Conservation (phyloP, 2,329 filamentous ascomycete genomes). For the Penicillium polonicum region DNA sequence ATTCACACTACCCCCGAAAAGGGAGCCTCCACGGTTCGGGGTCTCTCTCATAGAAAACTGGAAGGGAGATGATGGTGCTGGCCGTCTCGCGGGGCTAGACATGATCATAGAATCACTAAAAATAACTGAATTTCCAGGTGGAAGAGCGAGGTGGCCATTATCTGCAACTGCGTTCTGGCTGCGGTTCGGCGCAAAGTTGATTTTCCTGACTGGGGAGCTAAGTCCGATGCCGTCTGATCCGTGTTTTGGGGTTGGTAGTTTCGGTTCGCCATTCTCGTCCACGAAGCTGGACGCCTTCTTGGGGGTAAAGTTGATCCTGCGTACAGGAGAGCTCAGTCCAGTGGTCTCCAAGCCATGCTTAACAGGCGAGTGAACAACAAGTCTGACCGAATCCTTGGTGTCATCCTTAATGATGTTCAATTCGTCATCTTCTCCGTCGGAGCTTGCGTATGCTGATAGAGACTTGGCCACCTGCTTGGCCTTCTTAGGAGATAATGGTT, state of each 20-base stretch:
- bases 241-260: conserved; percentile 24
- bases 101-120: conserved; percentile 37
- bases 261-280: conserved; percentile 37
- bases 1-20: conserved; percentile 24
- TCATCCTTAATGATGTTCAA: conserved; percentile 39
- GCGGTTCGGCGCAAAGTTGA: conserved; percentile 35
- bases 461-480: conserved; percentile 47
- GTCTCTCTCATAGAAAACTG: conserved; percentile 45
- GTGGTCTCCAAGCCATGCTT: conserved; percentile 31
- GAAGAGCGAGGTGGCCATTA: conserved; percentile 25
- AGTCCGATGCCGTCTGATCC: conserved; percentile 23
- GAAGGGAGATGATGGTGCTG: conserved; percentile 43
- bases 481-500: conserved; percentile 51
- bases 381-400: conserved; percentile 23
- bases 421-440: conserved; percentile 47
- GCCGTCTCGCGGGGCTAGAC: conserved; percentile 47
- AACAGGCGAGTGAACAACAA: conserved; percentile 36
- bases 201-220: conserved; percentile 40
- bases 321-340: conserved; percentile 36
- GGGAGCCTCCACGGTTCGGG: conserved; percentile 35
- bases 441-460: conserved; percentile 36
- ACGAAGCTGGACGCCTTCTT: conserved; percentile 26
- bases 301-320: conserved; percentile 33
- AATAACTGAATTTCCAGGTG: conserved; percentile 30
- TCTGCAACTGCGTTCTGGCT: conserved; percentile 18